These are phyloP conservation scores for Lenwebbia sp. DNA, from an alignment of 345 rosid species.

Conservation along the genomic window DNA sequence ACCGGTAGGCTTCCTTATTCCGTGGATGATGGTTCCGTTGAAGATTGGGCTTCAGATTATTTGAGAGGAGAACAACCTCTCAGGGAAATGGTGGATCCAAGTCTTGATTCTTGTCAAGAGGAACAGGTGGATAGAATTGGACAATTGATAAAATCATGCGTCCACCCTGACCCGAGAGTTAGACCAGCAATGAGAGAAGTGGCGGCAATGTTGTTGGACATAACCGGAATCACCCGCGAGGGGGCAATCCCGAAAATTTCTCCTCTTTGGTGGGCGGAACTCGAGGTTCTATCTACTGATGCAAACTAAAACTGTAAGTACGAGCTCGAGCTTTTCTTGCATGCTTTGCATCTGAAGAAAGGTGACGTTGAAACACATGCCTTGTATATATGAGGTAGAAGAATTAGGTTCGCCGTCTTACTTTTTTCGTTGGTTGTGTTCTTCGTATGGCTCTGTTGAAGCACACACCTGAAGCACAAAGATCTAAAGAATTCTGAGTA, in stretches of 20 bases:
- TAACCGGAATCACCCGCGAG: slow-evolving; percentile 42
- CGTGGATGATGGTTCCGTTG: slow-evolving; percentile 27
- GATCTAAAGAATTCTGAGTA: not conserved
- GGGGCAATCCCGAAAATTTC: slow-evolving; percentile 64
- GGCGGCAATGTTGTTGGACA: slow-evolving; percentile 37
- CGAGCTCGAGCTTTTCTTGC: not conserved
- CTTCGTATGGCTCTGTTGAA: not conserved
- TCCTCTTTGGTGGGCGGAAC: slow-evolving; percentile 99
- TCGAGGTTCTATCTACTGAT: slow-evolving; percentile 63
- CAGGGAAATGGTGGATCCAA: slow-evolving; percentile 57
- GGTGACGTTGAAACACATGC: not conserved
- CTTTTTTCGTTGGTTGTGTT: not conserved
- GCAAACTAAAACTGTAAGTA: slow-evolving; percentile 19
- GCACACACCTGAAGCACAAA: not conserved
- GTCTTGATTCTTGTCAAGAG: slow-evolving; percentile 38
- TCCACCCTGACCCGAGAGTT: slow-evolving; percentile 38
- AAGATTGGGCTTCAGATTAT: slow-evolving; percentile 49
- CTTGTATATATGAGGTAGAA: slow-evolving; percentile 1
- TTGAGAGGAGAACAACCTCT: slow-evolving; percentile 23
- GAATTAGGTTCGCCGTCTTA: not conserved
- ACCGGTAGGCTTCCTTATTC: slow-evolving; percentile 59
- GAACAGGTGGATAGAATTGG: slow-evolving; percentile 41
- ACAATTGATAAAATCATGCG: slow-evolving; percentile 51
- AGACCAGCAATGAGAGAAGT: slow-evolving; percentile 60
- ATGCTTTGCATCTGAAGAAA: not conserved